Base-by-base conservation (phyloP, 2,329 filamentous ascomycete genomes). In the Tolypocladium tundrense region DNA sequence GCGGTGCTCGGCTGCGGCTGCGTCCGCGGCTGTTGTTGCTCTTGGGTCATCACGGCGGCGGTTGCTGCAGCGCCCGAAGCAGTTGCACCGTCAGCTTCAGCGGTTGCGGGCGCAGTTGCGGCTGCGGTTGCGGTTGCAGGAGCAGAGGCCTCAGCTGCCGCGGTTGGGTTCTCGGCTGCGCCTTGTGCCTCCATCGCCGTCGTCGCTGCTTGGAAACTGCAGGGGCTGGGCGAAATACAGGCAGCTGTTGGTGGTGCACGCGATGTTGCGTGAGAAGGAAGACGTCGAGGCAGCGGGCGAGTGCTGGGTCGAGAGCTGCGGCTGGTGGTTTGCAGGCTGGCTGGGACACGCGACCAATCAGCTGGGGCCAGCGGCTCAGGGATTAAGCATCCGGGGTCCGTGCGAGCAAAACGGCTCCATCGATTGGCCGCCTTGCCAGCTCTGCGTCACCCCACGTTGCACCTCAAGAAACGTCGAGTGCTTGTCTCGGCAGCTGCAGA, bases 1-100 rank as follows among this genome's bases (percentile, higher is more conserved):
- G 60, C 55, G 56, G 58, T 54, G 45, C 60, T 58, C 35, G 42
- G 24, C 31, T 42, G 57, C 14, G 54, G 50, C 35, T 65, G 62
- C 60, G 60, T 60, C 64, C 64, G 58, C 39, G 53, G 39, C 13
- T 45, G 54, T 37, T 58, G 39, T 41, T 53, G 50, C 54, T 59
- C 55, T 27, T 19, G 35, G 8, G 42, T 24, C 35, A 24, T 51
- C 24, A n/a, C 40, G 27, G 24, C n/a, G 42, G 50, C 7, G 24
- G 45, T 14, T 27, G 39, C 43, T 41, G 53, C 8, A 24, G 53
- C 39, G 19, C 24, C 51, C 9, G 6, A 11, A 37, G 58, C 31
- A 43, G 57, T 43, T n/a, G 48, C 51, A n/a, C 16, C 40, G 27
- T 16, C 60, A 42, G 57, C 57, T 43, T 56, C 13, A 13, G 50